phyloP scores from a whole-genome alignment of 257 asterid genomes.

The Rhazya stricta region DNA sequence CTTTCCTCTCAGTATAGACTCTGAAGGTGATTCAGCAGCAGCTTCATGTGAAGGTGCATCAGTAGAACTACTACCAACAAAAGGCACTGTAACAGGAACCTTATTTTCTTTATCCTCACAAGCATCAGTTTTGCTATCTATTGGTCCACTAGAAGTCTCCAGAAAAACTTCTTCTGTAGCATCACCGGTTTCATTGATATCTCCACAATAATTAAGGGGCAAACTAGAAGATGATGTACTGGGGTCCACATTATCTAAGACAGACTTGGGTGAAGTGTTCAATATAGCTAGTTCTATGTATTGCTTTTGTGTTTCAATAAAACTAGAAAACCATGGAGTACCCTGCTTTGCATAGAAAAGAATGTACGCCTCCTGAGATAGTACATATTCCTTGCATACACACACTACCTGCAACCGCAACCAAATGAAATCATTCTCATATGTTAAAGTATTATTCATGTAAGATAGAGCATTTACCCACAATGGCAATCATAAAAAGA shows the following conservation, averaged over 20 bases:
- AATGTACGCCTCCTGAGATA: conserved; percentile 82
- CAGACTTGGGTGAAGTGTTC: conserved; percentile 79
- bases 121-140: conserved; percentile 20
- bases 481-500: not conserved
- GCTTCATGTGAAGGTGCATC: conserved; percentile 21
- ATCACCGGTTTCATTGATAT: conserved; percentile 28
- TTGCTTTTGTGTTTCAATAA: conserved; percentile 42
- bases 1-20: conserved; percentile 28
- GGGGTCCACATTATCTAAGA: conserved; percentile 44
- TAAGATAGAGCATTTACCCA: not conserved
- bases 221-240: conserved; percentile 25
- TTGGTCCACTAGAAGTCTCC: conserved; percentile 20
- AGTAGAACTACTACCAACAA: conserved; percentile 18
- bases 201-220: conserved; percentile 12
- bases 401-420: conserved; percentile 41
- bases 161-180: conserved; percentile 21
- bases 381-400: conserved; percentile 60
- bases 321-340: conserved; percentile 65
- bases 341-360: conserved; percentile 75
- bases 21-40: conserved; percentile 25
- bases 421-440: conserved; percentile 7
- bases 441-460: not conserved
- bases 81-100: conserved; percentile 22
- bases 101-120: conserved; percentile 17
- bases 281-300: conserved; percentile 24